Evolutionary conservation across 371 early-diverging fungal species (phyloP), one percentile per base, ranked within the genome.

Genomic region (Nematocida ausubeli): DNA sequence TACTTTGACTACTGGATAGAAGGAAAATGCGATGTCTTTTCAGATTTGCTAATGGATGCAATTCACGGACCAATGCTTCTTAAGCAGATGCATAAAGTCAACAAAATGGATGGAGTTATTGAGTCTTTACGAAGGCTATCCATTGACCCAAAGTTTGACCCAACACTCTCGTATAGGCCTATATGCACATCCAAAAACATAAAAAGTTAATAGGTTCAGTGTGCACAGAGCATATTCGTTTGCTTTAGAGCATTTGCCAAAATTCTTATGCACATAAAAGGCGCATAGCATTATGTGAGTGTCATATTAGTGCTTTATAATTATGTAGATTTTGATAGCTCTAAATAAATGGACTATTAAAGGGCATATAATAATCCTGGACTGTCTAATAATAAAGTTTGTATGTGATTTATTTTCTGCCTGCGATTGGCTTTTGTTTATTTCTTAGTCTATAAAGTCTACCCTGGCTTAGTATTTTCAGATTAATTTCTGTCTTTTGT

Each of bases 1-100:
- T 62, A 65, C 49, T 86, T 86, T 83, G 83, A 85, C 49, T 83
- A 82, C 72, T 78, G 83, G 70, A 84, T 69, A 35, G 81, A 83
- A 69, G 86, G 86, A 24, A 72, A 81, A n/a, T 83, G 82, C 57
- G 83, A 82, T 69, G 80, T 73, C 12, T 86, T 86, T 81, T 80
- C 78, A 32, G 19, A 40, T 0, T 32, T 30, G 5, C 58, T 75
- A 12, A 49, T 75, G 30, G 44, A 28, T 22, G 26, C 78, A 9
- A 70, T 75, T 32, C n/a, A 63, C 14, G 78, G 78, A 42, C 16
- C 19, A n/a, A n/a, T 39, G 7, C 40, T 64, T 28, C 78, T 75
- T 28, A 75, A 75, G 51, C 16, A 75, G 54, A 54, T 75, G 3
- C n/a, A 66, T 30, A 64, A 56, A 22, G 19, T 44, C 1, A 26